A percentile compares a stretch with the other conserved stretches of the same genome.
Conservation (phyloP, 495 filamentous ascomycete genomes). For the Neurospora sp. region DNA sequence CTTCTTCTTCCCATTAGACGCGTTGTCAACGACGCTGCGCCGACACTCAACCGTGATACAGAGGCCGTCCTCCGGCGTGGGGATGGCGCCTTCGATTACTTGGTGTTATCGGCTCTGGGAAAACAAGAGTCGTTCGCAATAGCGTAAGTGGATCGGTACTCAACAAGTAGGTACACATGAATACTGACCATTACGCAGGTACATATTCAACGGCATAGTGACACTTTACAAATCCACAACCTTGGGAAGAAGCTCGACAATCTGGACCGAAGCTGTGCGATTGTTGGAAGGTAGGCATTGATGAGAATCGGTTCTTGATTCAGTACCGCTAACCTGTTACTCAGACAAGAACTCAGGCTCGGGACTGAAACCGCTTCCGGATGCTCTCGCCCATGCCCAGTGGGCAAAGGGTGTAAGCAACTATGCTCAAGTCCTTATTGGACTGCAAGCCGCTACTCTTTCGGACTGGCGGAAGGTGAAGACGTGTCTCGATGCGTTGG, state of each 20-base stretch:
- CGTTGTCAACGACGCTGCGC: slow-evolving; percentile 7
- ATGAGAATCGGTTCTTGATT: neutral
- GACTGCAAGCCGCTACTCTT: slow-evolving; percentile 34
- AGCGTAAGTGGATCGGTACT: slow-evolving; percentile 25
- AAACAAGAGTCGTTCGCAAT: slow-evolving; percentile 39
- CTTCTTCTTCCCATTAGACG: slow-evolving; percentile 59
- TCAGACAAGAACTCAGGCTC: slow-evolving; percentile 22
- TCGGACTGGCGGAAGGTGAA: slow-evolving; percentile 37
- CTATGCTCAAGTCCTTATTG: slow-evolving; percentile 38
- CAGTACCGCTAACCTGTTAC: slow-evolving; percentile 11
- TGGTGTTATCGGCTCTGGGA: slow-evolving; percentile 40
- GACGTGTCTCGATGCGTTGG: slow-evolving; percentile 29
- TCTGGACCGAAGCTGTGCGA: slow-evolving; percentile 32
- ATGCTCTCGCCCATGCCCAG: slow-evolving; percentile 29
- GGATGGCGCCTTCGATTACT: slow-evolving; percentile 32
- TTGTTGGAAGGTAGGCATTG: slow-evolving; percentile 15
- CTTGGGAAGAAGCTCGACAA: slow-evolving; percentile 47
- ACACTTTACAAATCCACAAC: slow-evolving; percentile 50
- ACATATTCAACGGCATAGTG: slow-evolving; percentile 58
- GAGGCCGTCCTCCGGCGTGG: slow-evolving; percentile 41
- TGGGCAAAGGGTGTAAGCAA: slow-evolving; percentile 36
- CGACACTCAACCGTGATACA: slow-evolving; percentile 52
- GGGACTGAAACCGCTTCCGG: slow-evolving; percentile 27
- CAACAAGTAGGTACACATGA: slow-evolving; percentile 16
- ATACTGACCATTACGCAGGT: slow-evolving; percentile 28